Base-by-base conservation (phyloP, 768 basidiomycete species). In the Suillus plorans region DNA sequence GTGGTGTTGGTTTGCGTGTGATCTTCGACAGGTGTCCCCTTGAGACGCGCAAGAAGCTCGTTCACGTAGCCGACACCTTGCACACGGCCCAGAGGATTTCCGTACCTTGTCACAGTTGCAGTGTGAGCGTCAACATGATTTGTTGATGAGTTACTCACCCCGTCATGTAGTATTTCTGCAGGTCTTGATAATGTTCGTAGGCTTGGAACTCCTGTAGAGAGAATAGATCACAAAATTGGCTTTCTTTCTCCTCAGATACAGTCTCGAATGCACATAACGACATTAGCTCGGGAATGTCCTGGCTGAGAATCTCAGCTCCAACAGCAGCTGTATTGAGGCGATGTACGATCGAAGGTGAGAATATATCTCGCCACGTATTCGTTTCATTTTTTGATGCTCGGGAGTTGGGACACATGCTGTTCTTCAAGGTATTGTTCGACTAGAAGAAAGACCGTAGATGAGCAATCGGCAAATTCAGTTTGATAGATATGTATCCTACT, bases 11-110 rank as follows among this genome's bases (percentile, higher is more conserved):
- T 91, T 70, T 89, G 89, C 0, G 92, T 92, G 66, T 80, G 69
- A 76, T 93, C 91, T 52, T 72, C 72, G 25, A 92, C 90, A 4
- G 88, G 83, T 18, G 71, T 75, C 18, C 81, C 81, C 0, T 89
- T 91, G 50, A 97, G 81, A 13, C 95, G 86, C 0, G 92, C 91
- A 25, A 96, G 74, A n/a, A 97, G 84, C 77, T 96, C 94, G 73
- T 94, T 95, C 71, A 92, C 81, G 73, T 91, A 97, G 7, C 94
- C 95, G 4, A 95, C 88, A 39, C 93, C 92, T 72, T 92, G 91
- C 8, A 93, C 86, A 5, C 80, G 88, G 2, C 93, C 92, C 1
- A 94, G 79, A 2, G 73, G 68, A 66, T 87, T 85, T 4, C 92
- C 92, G 65, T 91, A 84, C 22, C 90, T 91, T 65, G 10, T 49